Conservation (phyloP, 164 flowering plant genomes). For the Amborella trichopoda region DNA sequence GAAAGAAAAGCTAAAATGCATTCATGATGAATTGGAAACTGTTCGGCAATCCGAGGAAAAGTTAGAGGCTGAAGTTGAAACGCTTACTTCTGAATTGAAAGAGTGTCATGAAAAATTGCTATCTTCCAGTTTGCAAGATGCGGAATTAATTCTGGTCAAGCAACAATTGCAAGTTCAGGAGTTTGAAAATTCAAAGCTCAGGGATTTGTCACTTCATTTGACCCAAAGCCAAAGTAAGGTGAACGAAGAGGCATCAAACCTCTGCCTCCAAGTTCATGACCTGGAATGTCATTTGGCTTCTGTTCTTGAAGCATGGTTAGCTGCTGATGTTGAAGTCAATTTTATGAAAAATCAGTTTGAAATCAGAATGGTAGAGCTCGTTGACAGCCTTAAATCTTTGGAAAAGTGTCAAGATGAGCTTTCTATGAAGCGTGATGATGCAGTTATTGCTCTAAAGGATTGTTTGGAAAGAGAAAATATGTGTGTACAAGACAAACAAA, state of each 20-base stretch:
- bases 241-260: constrained; percentile 21
- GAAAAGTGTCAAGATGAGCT: constrained; percentile 24
- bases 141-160: constrained; percentile 32
- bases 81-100: constrained; percentile 22
- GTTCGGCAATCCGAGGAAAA: constrained; percentile 18
- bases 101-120: constrained; percentile 20
- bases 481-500: constrained; percentile 35
- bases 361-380: constrained; percentile 24
- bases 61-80: constrained; percentile 32
- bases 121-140: constrained; percentile 23
- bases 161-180: constrained; percentile 34
- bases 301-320: constrained; percentile 28
- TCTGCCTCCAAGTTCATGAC: constrained; percentile 12
- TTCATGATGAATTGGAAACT: constrained; percentile 26
- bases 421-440: constrained; percentile 29
- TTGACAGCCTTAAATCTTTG: constrained; percentile 22
- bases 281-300: constrained; percentile 35
- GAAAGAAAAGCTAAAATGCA: constrained; percentile 26
- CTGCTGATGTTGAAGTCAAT: constrained; percentile 41
- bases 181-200: constrained; percentile 33
- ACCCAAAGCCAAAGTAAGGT: constrained; percentile 21
- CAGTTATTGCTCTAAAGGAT: constrained; percentile 21
- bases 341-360: constrained; percentile 34
- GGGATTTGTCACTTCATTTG: constrained; percentile 14
- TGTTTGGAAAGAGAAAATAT: constrained; percentile 31